These are phyloP conservation scores for Suillus clintonianus DNA, from an alignment of 768 basidiomycete species.

Conservation along the genomic window DNA sequence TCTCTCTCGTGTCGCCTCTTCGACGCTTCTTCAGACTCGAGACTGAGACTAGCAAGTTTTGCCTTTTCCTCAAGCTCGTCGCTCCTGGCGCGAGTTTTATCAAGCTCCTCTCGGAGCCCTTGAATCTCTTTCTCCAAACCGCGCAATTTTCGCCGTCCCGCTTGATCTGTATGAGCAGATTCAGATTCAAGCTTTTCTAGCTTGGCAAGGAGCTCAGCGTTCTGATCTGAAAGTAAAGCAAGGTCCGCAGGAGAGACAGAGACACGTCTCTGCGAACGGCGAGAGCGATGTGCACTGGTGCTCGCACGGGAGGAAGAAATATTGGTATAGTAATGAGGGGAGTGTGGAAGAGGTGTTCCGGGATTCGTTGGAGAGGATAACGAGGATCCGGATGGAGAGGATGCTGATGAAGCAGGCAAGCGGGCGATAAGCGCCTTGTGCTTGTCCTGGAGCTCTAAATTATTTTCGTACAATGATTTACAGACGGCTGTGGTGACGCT, in stretches of 20 bases:
- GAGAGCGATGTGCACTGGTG: conserved; percentile 21
- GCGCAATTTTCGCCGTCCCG: conserved; percentile 68
- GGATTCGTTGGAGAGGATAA: conserved; percentile 26
- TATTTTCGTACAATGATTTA: conserved; percentile 71
- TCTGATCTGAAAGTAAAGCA: conserved; percentile 76
- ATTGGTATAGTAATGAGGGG: conserved; percentile 35
- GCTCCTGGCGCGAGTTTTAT: conserved; percentile 69
- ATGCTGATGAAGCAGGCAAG: conserved; percentile 49
- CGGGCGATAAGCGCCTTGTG: conserved; percentile 73
- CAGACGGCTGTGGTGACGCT: conserved; percentile 65
- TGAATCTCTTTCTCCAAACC: conserved; percentile 82
- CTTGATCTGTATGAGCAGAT: conserved; percentile 62
- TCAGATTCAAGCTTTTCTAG: conserved; percentile 77
- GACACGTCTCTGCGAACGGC: conserved; percentile 40
- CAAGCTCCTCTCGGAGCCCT: conserved; percentile 71
- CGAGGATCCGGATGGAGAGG: conserved; percentile 26
- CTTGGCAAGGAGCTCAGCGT: conserved; percentile 75
- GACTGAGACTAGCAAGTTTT: conserved; percentile 36
- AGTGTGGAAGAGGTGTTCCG: conserved; percentile 31
- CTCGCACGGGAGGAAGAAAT: conserved; percentile 22
- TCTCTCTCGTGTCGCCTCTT: conserved; percentile 42
- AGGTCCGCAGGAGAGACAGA: conserved; percentile 72
- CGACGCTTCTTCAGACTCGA: conserved; percentile 27
- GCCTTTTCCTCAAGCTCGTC: conserved; percentile 72
- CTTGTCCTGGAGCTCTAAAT: conserved; percentile 64